These are phyloP conservation scores for Solanum bulbocastanum DNA, from an alignment of 257 asterid genomes.

Conservation along the genomic window DNA sequence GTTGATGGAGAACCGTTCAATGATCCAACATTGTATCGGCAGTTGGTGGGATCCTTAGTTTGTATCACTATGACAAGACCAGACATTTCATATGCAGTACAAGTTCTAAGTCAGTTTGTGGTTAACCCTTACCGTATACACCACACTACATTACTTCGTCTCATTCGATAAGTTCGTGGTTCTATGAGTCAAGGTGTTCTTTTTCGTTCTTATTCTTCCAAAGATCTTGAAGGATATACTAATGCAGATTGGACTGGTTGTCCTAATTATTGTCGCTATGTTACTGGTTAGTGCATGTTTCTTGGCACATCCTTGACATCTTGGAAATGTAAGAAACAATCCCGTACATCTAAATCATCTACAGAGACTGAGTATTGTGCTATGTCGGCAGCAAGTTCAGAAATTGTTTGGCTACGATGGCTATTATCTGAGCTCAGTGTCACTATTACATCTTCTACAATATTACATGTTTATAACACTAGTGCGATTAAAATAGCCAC, in stretches of 20 bases:
- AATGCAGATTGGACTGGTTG: not conserved
- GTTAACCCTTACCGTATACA: not conserved
- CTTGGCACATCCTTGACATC: not conserved
- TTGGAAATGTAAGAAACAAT: not conserved
- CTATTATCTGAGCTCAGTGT: too few species aligned
- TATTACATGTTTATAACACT: not conserved
- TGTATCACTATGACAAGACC: not conserved
- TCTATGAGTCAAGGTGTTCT: not conserved
- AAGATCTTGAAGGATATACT: too few species aligned
- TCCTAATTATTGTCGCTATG: not conserved
- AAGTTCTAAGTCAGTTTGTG: not conserved
- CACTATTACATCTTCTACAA: too few species aligned
- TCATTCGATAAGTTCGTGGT: not conserved
- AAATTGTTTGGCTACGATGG: too few species aligned
- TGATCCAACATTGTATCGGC: not conserved
- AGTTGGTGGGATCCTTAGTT: not conserved
- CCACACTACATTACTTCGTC: not conserved
- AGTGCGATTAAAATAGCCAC: too few species aligned
- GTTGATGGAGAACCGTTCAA: not conserved
- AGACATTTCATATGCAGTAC: too few species aligned
- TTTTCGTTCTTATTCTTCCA: not conserved
- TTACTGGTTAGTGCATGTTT: not conserved
- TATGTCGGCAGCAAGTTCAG: not conserved
- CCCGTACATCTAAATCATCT: not conserved
- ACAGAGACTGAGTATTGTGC: too few species aligned